These are phyloP conservation scores for Talaromyces proteolyticus DNA, from an alignment of 495 filamentous ascomycete species.

Conservation along the genomic window DNA sequence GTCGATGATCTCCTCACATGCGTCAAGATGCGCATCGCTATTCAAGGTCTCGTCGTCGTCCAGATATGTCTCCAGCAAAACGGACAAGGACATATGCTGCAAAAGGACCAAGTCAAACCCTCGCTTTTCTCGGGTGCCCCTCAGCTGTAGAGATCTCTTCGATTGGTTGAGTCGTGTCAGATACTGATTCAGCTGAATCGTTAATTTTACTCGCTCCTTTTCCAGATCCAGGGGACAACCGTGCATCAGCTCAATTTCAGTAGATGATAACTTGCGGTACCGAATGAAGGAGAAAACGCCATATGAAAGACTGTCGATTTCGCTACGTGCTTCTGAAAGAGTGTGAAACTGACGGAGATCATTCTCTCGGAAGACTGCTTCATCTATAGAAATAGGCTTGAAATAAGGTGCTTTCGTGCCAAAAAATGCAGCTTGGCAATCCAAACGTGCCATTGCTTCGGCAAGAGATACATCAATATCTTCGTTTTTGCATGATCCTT, in stretches of 20 bases:
- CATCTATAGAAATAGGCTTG: background rate
- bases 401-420: background rate
- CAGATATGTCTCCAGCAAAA: slow-evolving; percentile 10
- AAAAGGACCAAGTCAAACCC: slow-evolving; percentile 11
- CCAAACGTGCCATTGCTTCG: slow-evolving; percentile 1
- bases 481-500: background rate
- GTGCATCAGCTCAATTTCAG: background rate
- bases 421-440: slow-evolving; percentile 5
- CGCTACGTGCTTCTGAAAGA: slow-evolving; percentile 2
- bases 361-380: background rate
- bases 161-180: background rate
- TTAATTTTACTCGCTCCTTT: background rate
- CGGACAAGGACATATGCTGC: background rate
- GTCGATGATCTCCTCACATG: slow-evolving; percentile 3
- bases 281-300: background rate
- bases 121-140: background rate
- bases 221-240: background rate
- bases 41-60: background rate
- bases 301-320: background rate
- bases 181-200: background rate
- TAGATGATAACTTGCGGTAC: background rate
- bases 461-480: background rate
- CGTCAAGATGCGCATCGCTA: background rate
- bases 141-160: background rate
- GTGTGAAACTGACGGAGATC: background rate